phyloP scores from a whole-genome alignment of 495 filamentous ascomycete genomes.

The Letharia lupina region DNA sequence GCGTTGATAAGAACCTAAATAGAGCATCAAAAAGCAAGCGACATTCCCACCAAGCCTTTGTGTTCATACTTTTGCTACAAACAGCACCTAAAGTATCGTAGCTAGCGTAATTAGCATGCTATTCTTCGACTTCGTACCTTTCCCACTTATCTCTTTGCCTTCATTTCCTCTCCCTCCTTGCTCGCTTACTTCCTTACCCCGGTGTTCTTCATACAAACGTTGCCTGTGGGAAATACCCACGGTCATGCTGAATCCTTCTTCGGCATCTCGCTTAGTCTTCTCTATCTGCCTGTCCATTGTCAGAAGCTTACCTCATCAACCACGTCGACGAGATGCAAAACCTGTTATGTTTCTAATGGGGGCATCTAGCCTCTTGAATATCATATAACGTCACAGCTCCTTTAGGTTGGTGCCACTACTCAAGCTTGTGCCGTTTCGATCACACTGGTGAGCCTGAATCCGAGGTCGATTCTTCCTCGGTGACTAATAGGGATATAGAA shows the following conservation, averaged over 20 bases:
- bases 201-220: neutral
- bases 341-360: neutral
- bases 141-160: neutral
- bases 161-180: neutral
- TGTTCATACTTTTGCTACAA: neutral
- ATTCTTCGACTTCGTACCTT: no score
- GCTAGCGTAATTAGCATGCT: no score
- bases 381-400: neutral
- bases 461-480: neutral
- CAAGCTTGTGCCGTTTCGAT: neutral
- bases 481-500: neutral
- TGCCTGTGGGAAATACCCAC: neutral
- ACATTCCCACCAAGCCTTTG: conserved; percentile 3
- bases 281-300: neutral
- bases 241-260: neutral
- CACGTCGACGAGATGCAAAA: neutral
- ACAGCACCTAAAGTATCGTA: neutral
- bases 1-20: conserved; percentile 14
- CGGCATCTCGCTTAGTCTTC: neutral
- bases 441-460: neutral
- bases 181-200: neutral
- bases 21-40: conserved; percentile 14
- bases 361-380: no score
- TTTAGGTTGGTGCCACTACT: neutral
- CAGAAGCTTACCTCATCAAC: neutral